Conservation (phyloP, 176 grass and related monocot species). For the sorghum (Sorghum bicolor) region Sorghum_bicolor_NCBIv3 NC_012875.2:58340501-58341000, state of each 20-base stretch:
- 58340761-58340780: constrained; percentile 80
- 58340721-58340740: constrained; percentile 99
- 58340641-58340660: constrained; percentile 81
- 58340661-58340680: constrained; percentile 86
- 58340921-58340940: not conserved
- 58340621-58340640: constrained; percentile 20
- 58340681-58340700: constrained; percentile 80
- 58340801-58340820: constrained; percentile 83
- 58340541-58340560: constrained; percentile 64
- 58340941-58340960: no score
- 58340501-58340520: constrained; percentile 88
- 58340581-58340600: constrained; percentile 73
- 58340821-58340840: constrained; percentile 80
- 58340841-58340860: constrained; percentile 98
- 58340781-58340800: constrained; percentile 79
- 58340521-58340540: constrained; percentile 90
- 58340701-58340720: constrained; percentile 70
- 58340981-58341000: constrained; percentile 3
- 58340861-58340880: constrained; percentile 84
- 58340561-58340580: constrained; percentile 72
- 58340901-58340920: not conserved
- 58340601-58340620: constrained; percentile 52
- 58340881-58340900: constrained; percentile 54
- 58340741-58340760: constrained; percentile 92
- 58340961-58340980: not conserved